phyloP scores from a whole-genome alignment of 306 rosid species.

The Quercus variabilis region DNA sequence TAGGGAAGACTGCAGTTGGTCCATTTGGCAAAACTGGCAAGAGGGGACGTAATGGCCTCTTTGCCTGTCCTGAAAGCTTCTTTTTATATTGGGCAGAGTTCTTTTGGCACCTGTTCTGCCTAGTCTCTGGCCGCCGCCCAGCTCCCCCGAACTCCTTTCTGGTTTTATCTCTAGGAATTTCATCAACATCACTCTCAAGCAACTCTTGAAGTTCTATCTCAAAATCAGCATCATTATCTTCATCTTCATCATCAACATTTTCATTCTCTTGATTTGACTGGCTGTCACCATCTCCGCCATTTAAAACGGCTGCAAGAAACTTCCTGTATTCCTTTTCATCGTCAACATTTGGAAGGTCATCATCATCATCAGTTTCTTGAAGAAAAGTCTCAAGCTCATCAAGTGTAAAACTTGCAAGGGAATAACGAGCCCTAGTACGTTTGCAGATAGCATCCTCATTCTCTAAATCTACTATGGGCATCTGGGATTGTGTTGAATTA shows the following conservation, averaged over 20 bases:
- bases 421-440: conserved; percentile 96
- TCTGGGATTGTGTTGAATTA: conserved; percentile 24
- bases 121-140: conserved; percentile 81
- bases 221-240: conserved; percentile 94
- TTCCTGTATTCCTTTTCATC: conserved; percentile 94
- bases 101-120: conserved; percentile 75
- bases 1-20: conserved; percentile 34
- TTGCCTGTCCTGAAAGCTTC: conserved; percentile 46
- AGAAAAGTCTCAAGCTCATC: conserved; percentile 97
- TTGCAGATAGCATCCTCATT: conserved; percentile 83
- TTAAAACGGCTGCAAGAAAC: conserved; percentile 85
- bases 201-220: conserved; percentile 98
- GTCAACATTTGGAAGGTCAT: conserved; percentile 82
- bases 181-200: conserved; percentile 83
- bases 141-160: conserved; percentile 46
- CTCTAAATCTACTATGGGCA: conserved; percentile 43
- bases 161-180: conserved; percentile 30
- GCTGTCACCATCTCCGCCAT: conserved; percentile 55
- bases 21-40: conserved; percentile 67
- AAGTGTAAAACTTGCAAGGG: conserved; percentile 81
- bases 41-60: conserved; percentile 83
- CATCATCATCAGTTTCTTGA: conserved; percentile 97
- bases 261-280: conserved; percentile 57
- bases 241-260: conserved; percentile 78
- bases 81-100: conserved; percentile 42